Evolutionary conservation across 257 asterid species (phyloP).

Genomic region (Forsythia suspensa): DNA sequence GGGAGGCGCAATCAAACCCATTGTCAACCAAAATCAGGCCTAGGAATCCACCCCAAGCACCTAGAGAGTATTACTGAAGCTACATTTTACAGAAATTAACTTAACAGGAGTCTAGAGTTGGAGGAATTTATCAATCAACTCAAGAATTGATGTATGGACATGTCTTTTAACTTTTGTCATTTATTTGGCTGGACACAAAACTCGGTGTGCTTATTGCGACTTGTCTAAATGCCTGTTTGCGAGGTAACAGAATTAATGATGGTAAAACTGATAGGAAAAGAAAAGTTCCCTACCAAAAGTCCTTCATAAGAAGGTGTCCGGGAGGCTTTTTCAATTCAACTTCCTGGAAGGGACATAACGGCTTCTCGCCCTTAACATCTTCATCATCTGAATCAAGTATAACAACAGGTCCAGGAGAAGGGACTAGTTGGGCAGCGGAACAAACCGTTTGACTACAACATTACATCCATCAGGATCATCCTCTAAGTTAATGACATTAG

Average conservation of each 20-base stretch:
- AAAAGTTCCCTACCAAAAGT: constrained; percentile 43
- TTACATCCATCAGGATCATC: constrained; percentile 47
- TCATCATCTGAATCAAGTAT: constrained; percentile 88
- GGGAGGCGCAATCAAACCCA: not conserved
- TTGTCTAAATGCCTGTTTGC: not conserved
- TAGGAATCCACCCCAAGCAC: too few relatives aligned
- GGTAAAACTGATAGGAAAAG: constrained; percentile 9
- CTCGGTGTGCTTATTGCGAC: not conserved
- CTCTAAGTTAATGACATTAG: constrained; percentile 59
- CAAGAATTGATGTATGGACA: not conserved
- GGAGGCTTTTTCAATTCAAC: constrained; percentile 36
- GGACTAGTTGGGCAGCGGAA: constrained; percentile 43
- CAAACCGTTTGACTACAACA: constrained; percentile 24
- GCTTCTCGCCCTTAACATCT: constrained; percentile 37
- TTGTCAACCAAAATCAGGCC: not conserved
- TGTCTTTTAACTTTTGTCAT: not conserved
- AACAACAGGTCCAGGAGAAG: constrained; percentile 49
- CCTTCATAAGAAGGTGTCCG: constrained; percentile 39
- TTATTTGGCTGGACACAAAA: not conserved
- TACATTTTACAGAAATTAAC: not conserved
- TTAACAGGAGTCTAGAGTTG: not conserved
- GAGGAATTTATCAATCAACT: not conserved
- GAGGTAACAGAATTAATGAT: constrained; percentile 12
- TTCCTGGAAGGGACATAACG: constrained; percentile 30
- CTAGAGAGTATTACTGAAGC: not conserved